phyloP scores from a whole-genome alignment of 768 basidiomycete species.

The Dioszegia crocea region DNA sequence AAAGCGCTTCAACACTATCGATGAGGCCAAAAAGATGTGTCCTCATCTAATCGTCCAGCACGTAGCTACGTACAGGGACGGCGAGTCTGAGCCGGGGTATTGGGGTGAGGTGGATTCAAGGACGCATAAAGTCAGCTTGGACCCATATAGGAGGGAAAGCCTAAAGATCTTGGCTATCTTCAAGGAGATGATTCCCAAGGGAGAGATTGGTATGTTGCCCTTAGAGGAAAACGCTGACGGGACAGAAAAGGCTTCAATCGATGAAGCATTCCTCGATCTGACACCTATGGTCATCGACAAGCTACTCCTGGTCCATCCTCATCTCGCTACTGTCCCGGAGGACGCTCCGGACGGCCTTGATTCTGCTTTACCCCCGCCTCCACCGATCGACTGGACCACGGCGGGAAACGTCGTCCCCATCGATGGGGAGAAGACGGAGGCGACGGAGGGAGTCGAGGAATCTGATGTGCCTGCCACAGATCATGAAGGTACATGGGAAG shows the following conservation, averaged over 20 bases:
- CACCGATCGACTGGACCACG: conserved; percentile 45
- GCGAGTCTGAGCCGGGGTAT: conserved; percentile 69
- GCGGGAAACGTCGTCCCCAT: conserved; percentile 47
- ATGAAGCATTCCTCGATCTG: conserved; percentile 93
- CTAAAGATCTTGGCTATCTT: conserved; percentile 79
- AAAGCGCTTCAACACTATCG: conserved; percentile 56
- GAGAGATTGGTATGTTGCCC: conserved; percentile 67
- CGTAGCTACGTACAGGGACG: conserved; percentile 78
- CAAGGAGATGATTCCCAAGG: conserved; percentile 69
- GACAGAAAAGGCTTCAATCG: conserved; percentile 95
- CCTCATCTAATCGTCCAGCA: conserved; percentile 81
- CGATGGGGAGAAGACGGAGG: conserved; percentile 14
- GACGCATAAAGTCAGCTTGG: conserved; percentile 94
- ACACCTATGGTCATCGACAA: conserved; percentile 72
- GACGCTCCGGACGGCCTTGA: conserved; percentile 66
- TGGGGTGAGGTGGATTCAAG: conserved; percentile 82
- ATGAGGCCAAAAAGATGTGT: conserved; percentile 76
- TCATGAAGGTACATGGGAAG: conserved; percentile 69
- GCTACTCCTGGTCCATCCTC: conserved; percentile 69
- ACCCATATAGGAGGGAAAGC: conserved; percentile 86
- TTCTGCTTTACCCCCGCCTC: conserved; percentile 42
- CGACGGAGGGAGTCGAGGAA: not conserved
- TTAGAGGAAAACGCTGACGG: not conserved
- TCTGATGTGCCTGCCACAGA: not conserved
- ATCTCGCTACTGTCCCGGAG: conserved; percentile 66